phyloP scores from a whole-genome alignment of 2,329 filamentous ascomycete genomes.

The Fusarium denticulatum region DNA sequence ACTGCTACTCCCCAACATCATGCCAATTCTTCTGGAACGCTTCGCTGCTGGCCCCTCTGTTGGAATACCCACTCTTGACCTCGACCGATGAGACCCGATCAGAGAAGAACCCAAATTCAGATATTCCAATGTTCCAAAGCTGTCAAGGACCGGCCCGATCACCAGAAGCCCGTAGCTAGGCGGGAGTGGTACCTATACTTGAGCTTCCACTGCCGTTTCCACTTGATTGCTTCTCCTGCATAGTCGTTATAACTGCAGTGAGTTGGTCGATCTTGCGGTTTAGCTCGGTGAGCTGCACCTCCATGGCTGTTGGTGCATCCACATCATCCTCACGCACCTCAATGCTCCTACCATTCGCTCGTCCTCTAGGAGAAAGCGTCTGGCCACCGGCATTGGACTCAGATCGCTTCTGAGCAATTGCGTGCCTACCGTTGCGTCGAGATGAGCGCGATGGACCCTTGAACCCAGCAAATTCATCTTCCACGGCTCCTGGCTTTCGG shows the following conservation, averaged over 20 bases:
- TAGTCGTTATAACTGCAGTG: constrained; percentile 60
- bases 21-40: constrained; percentile 24
- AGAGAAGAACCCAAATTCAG: neutral
- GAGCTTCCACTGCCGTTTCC: constrained; percentile 9
- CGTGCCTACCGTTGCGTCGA: constrained; percentile 31
- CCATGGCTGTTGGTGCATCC: constrained; percentile 54
- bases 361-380: constrained; percentile 29
- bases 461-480: constrained; percentile 59
- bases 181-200: constrained; percentile 4
- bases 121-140: neutral
- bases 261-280: constrained; percentile 67
- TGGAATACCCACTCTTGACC: constrained; percentile 21
- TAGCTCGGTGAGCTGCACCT: constrained; percentile 65
- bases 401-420: constrained; percentile 31
- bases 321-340: constrained; percentile 49
- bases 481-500: constrained; percentile 48
- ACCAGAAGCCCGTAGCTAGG: constrained; percentile 19
- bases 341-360: constrained; percentile 24
- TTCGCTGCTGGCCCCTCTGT: constrained; percentile 4
- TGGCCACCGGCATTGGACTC: constrained; percentile 25
- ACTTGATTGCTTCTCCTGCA: constrained; percentile 54
- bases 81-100: constrained; percentile 32
- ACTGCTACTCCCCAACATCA: constrained; percentile 7
- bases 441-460: constrained; percentile 55
- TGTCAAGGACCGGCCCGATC: constrained; percentile 9